Evolutionary conservation across 345 rosid genomes (phyloP).

Genomic region (Lepidium didymum): DNA sequence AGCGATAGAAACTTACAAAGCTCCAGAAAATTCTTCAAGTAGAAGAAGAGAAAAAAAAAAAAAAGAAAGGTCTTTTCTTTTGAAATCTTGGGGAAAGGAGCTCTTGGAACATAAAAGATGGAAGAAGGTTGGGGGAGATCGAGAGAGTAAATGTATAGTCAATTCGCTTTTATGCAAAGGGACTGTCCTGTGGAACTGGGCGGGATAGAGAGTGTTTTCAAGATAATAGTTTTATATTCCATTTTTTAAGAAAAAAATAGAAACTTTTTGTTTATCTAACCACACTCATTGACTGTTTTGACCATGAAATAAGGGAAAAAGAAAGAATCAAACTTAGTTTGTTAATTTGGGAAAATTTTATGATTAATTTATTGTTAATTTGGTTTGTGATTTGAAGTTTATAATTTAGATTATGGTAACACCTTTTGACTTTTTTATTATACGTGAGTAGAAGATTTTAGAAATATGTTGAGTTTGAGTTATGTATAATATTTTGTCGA

Average conservation of each 20-base stretch:
- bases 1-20: constrained; percentile 15
- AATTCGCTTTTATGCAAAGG: constrained; percentile 29
- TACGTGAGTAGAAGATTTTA: no score
- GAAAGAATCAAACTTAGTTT: neutral
- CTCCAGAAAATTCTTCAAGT: neutral
- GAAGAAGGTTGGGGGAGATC: constrained; percentile 25
- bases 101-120: neutral
- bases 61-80: no score
- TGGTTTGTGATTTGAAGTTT: neutral
- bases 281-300: constrained; percentile 18
- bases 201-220: constrained; percentile 27
- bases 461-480: no score
- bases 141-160: constrained; percentile 25
- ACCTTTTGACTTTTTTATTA: no score
- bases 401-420: neutral
- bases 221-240: neutral
- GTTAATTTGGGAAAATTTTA: neutral
- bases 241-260: neutral
- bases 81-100: no score
- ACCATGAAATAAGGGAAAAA: constrained; percentile 1
- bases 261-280: neutral
- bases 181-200: constrained; percentile 16
- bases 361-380: neutral
- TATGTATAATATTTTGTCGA: no score
- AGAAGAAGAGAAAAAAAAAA: no score